A percentile compares a stretch with the other conserved stretches of the same genome.
Evolutionary conservation across 2,329 filamentous ascomycete genomes (phyloP).

Genomic region (Alternaria longipes): DNA sequence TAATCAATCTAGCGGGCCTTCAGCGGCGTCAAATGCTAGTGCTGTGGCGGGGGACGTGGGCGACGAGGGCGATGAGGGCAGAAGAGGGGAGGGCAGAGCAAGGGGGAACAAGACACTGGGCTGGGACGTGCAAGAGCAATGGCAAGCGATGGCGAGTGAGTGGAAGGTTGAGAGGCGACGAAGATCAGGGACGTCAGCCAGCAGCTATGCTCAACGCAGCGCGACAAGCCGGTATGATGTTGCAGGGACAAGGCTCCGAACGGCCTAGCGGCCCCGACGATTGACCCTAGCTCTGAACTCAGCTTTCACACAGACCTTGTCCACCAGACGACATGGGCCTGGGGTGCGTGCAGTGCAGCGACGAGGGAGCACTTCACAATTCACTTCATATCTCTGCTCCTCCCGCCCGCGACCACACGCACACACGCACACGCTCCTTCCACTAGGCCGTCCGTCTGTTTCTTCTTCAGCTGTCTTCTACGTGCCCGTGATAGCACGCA

Average conservation of each 20-base stretch:
- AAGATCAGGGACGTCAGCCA: conserved; percentile 14
- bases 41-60: not conserved
- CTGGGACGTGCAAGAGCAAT: not conserved
- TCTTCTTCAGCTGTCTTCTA: conserved; percentile 9
- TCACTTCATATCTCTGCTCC: conserved; percentile 22
- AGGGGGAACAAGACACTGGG: too few species aligned
- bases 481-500: conserved; percentile 1
- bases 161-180: conserved; percentile 1
- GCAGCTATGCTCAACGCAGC: conserved; percentile 14
- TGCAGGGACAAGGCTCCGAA: conserved; percentile 16
- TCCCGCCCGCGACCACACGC: conserved; percentile 5
- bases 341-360: conserved; percentile 9
- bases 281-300: conserved; percentile 22
- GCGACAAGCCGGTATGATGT: conserved; percentile 1
- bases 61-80: not conserved
- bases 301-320: conserved; percentile 31
- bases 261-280: conserved; percentile 22
- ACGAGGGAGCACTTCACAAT: conserved; percentile 15
- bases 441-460: conserved; percentile 12
- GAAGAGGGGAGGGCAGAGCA: too few species aligned
- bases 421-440: not conserved
- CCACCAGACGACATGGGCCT: conserved; percentile 11
- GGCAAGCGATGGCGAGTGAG: not conserved
- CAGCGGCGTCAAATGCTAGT: conserved; percentile 22
- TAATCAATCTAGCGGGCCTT: conserved; percentile 16